A percentile compares a stretch with the other conserved stretches of the same genome.
Evolutionary conservation across 495 filamentous ascomycete species (phyloP).

Genomic region (Sporormia fimetaria): DNA sequence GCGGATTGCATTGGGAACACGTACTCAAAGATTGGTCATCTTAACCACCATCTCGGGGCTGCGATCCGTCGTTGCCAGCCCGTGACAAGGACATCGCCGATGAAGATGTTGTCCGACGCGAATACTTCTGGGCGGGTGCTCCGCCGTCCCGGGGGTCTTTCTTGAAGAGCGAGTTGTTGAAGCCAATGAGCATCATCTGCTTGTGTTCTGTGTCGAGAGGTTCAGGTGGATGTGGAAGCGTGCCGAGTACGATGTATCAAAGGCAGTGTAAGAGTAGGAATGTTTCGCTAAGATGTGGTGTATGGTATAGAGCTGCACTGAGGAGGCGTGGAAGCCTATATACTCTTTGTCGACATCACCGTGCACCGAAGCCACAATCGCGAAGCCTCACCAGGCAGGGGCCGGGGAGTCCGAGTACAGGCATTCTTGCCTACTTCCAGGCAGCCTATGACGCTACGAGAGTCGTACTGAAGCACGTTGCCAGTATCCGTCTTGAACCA

Average conservation of each 20-base stretch:
- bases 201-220: conserved; percentile 3
- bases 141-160: conserved; percentile 14
- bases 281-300: not conserved
- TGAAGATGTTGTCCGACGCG: not conserved
- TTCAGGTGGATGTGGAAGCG: too few species aligned
- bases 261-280: too few species aligned
- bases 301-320: not conserved
- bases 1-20: not conserved
- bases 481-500: not conserved
- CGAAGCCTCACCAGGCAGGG: conserved; percentile 4
- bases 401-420: conserved; percentile 7
- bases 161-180: not conserved
- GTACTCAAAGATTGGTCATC: not conserved
- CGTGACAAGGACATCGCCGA: conserved; percentile 1
- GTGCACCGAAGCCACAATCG: conserved; percentile 5
- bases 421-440: conserved; percentile 12
- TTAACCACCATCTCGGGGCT: conserved; percentile 20
- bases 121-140: conserved; percentile 9
- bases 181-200: conserved; percentile 8
- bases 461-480: not conserved
- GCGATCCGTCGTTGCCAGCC: conserved; percentile 1
- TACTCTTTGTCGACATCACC: too few species aligned
- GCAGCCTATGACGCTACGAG: conserved; percentile 10
- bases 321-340: conserved; percentile 6
- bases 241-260: too few species aligned